Evolutionary conservation across 2,329 filamentous ascomycete genomes (phyloP).

Genomic region (Colletotrichum somersetense): DNA sequence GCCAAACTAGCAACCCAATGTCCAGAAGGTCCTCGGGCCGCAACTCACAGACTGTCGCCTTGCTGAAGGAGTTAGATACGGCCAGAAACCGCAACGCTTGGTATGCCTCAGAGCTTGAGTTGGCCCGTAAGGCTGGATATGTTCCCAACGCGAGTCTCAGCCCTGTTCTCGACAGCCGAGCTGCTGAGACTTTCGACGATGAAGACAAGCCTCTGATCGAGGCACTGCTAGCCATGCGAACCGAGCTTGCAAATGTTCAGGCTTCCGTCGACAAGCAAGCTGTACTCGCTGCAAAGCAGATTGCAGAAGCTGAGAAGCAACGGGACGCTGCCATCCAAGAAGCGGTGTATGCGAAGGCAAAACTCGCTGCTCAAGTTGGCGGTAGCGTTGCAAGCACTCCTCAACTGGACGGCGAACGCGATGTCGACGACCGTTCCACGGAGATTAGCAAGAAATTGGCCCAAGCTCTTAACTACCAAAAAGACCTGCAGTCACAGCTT

Average conservation of each 20-base stretch:
- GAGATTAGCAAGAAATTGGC: conserved; percentile 88
- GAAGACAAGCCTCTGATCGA: conserved; percentile 94
- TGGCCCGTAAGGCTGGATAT: conserved; percentile 93
- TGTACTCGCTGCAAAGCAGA: conserved; percentile 84
- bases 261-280: conserved; percentile 90
- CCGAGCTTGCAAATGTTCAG: conserved; percentile 91
- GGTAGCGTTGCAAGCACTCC: conserved; percentile 73
- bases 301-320: conserved; percentile 95
- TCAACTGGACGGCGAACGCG: conserved; percentile 70
- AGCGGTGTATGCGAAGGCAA: conserved; percentile 94
- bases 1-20: conserved; percentile 70
- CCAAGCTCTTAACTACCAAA: conserved; percentile 81
- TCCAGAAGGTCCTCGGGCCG: conserved; percentile 70
- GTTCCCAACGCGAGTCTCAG: conserved; percentile 77
- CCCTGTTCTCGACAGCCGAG: conserved; percentile 80
- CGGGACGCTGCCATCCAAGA: conserved; percentile 94
- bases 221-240: conserved; percentile 90
- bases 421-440: conserved; percentile 73
- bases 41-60: conserved; percentile 76
- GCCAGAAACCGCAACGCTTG: conserved; percentile 91
- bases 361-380: conserved; percentile 81
- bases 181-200: conserved; percentile 85
- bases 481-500: conserved; percentile 82
- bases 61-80: conserved; percentile 88
- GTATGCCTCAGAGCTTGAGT: conserved; percentile 94